These are phyloP conservation scores for Fusarium irregulare DNA, from an alignment of 2,329 filamentous ascomycete species.

Conservation along the genomic window DNA sequence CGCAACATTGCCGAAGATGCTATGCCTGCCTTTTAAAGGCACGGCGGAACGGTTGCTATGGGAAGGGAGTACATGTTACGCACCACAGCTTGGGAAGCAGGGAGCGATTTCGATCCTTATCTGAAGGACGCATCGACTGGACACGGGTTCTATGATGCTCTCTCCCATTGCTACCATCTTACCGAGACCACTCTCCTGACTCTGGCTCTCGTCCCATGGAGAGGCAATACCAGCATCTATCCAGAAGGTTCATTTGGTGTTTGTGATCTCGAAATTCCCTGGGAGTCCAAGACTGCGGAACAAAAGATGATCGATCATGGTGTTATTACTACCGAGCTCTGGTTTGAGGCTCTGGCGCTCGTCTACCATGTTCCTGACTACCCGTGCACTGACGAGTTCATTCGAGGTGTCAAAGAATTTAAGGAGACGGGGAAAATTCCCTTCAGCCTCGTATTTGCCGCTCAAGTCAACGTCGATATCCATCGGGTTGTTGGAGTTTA, in stretches of 20 bases:
- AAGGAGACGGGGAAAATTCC: constrained; percentile 47
- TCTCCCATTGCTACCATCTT: neutral
- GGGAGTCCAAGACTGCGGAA: neutral
- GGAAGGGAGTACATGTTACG: neutral
- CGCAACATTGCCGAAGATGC: constrained; percentile 49
- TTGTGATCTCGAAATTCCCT: neutral
- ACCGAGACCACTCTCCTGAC: neutral
- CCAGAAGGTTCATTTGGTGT: neutral
- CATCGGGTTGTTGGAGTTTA: constrained; percentile 45
- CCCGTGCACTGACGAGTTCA: constrained; percentile 53
- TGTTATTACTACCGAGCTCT: neutral
- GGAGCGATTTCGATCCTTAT: neutral
- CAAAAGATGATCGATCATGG: neutral
- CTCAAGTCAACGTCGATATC: constrained; percentile 57
- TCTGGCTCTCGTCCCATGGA: neutral
- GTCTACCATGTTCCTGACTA: constrained; percentile 28
- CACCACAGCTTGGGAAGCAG: neutral
- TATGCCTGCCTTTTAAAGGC: constrained; percentile 15
- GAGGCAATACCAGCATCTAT: neutral
- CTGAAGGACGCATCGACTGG: neutral
- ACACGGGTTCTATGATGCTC: neutral
- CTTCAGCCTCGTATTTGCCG: constrained; percentile 54
- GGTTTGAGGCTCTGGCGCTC: neutral
- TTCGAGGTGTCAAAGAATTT: constrained; percentile 50
- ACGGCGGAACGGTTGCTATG: neutral